Percentiles rank a stretch among this genome's conserved stretches.
phyloP scores from a whole-genome alignment of 306 rosid genomes.

The Calophaca sinica region DNA sequence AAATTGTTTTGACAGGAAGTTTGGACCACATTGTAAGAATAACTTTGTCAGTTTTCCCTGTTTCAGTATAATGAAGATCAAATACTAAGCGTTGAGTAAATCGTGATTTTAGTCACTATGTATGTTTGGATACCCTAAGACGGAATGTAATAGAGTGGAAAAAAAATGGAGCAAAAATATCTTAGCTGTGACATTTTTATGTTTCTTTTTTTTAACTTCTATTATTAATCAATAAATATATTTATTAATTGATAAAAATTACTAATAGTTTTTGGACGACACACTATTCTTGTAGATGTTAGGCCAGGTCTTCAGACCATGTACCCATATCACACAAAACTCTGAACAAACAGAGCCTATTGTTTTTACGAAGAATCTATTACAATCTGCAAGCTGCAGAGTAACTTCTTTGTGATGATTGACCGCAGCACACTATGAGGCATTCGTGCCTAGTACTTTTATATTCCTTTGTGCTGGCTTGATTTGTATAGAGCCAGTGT shows the following conservation, averaged over 20 bases:
- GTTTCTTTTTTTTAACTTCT: too few species aligned
- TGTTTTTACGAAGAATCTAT: too few species aligned
- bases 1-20: constrained; percentile 75
- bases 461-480: too few species aligned
- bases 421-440: neutral
- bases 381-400: neutral
- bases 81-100: neutral
- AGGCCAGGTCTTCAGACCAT: too few species aligned
- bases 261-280: too few species aligned
- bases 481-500: too few species aligned
- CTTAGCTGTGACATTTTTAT: too few species aligned
- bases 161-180: neutral
- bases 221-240: neutral
- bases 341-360: too few species aligned
- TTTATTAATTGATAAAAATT: too few species aligned
- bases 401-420: neutral
- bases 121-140: neutral
- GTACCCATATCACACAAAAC: too few species aligned
- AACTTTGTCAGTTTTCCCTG: constrained; percentile 67
- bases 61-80: constrained; percentile 47
- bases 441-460: too few species aligned
- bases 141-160: neutral
- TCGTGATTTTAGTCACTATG: neutral
- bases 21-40: constrained; percentile 78
- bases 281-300: too few species aligned